phyloP scores from a whole-genome alignment of 2,329 filamentous ascomycete species.

The Phoma sp. region DNA sequence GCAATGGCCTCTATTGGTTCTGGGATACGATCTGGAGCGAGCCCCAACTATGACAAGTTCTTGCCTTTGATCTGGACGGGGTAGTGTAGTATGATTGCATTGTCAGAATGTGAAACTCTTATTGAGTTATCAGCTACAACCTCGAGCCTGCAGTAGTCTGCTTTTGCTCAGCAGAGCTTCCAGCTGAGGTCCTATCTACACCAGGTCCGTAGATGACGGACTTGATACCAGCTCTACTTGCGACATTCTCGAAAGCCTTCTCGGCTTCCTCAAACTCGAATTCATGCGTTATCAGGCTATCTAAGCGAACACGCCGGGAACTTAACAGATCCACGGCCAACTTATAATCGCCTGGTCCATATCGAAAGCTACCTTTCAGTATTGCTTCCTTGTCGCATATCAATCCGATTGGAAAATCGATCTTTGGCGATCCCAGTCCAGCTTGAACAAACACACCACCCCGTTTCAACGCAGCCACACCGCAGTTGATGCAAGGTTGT shows the following conservation, averaged over 20 bases:
- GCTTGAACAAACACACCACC: slow-evolving; percentile 33
- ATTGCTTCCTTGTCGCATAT: slow-evolving; percentile 36
- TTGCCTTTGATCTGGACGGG: too few relatives aligned
- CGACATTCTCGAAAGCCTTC: slow-evolving; percentile 24
- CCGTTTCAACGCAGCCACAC: slow-evolving; percentile 20
- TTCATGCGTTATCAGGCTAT: slow-evolving; percentile 24
- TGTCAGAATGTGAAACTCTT: neutral
- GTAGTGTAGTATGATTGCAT: neutral
- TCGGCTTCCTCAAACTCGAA: slow-evolving; percentile 24
- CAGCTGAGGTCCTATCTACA: slow-evolving; percentile 10
- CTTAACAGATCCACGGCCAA: slow-evolving; percentile 24
- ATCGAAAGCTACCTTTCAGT: slow-evolving; percentile 37
- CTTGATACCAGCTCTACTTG: slow-evolving; percentile 28
- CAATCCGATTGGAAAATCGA: slow-evolving; percentile 30
- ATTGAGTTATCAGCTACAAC: neutral
- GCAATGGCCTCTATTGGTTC: slow-evolving; percentile 24
- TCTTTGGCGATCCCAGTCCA: slow-evolving; percentile 25
- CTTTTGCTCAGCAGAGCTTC: neutral
- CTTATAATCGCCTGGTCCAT: slow-evolving; percentile 37
- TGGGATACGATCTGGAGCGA: slow-evolving; percentile 22
- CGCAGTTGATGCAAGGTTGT: slow-evolving; percentile 27
- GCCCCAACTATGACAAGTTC: neutral
- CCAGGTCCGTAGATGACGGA: slow-evolving; percentile 29
- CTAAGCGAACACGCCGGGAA: slow-evolving; percentile 17
- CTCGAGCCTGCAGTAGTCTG: neutral